Percentiles rank a stretch among this genome's conserved stretches.
Evolutionary conservation across 495 filamentous ascomycete genomes (phyloP).

Genomic region (Penicillium bovifimosum): DNA sequence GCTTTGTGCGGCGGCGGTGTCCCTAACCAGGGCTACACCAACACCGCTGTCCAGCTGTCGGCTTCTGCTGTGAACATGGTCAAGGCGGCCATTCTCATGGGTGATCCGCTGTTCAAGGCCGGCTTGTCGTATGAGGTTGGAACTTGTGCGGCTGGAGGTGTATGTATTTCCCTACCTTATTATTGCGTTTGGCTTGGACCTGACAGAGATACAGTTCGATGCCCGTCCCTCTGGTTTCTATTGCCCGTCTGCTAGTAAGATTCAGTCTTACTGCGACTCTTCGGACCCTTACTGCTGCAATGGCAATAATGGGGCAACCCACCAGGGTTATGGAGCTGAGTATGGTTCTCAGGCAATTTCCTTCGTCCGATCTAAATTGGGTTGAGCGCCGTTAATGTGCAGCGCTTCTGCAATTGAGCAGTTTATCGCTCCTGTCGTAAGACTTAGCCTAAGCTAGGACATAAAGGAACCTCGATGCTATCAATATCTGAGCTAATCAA

Average conservation of each 20-base stretch:
- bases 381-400: too few species aligned
- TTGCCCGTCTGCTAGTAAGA: conserved; percentile 48
- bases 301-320: conserved; percentile 50
- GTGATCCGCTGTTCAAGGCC: conserved; percentile 48
- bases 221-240: conserved; percentile 49
- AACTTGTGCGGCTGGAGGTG: conserved; percentile 49
- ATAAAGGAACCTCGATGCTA: too few species aligned
- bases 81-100: conserved; percentile 60
- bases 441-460: too few species aligned
- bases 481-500: too few species aligned
- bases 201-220: conserved; percentile 41
- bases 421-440: too few species aligned
- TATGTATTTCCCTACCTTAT: conserved; percentile 33
- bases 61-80: conserved; percentile 43
- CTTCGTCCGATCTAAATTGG: conserved; percentile 49
- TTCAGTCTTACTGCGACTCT: conserved; percentile 58
- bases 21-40: conserved; percentile 44
- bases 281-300: conserved; percentile 62
- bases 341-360: conserved; percentile 53
- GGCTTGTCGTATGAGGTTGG: conserved; percentile 58
- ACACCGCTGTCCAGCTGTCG: conserved; percentile 42
- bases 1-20: conserved; percentile 58
- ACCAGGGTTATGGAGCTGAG: conserved; percentile 53
- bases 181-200: not conserved
- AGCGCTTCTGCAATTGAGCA: too few species aligned